A percentile compares a stretch with the other conserved stretches of the same genome.
phyloP scores from a whole-genome alignment of 257 asterid species.

The Fraxinus excelsior region DNA sequence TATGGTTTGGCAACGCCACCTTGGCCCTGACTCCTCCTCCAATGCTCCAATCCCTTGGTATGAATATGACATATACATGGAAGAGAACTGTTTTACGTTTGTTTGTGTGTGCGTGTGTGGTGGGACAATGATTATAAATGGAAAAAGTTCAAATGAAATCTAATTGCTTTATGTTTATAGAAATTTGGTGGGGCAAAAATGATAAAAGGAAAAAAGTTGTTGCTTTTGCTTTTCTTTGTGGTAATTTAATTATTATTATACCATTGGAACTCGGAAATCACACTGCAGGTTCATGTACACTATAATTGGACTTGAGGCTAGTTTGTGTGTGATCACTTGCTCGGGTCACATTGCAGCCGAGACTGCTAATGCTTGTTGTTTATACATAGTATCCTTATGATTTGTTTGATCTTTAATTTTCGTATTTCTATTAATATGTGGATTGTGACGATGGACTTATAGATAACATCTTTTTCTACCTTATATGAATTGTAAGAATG shows the following conservation, averaged over 20 bases:
- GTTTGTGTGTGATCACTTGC: slow-evolving; percentile 52
- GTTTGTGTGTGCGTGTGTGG: background rate
- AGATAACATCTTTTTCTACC: background rate
- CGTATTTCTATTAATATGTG: background rate
- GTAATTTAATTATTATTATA: background rate
- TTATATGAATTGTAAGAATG: background rate
- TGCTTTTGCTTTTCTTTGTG: background rate
- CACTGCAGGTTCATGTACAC: slow-evolving; percentile 63
- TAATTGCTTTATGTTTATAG: slow-evolving; percentile 1
- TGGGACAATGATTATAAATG: background rate
- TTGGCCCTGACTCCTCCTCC: slow-evolving; percentile 32
- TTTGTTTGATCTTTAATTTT: background rate
- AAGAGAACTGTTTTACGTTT: background rate
- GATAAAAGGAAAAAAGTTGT: background rate
- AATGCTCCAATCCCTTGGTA: slow-evolving; percentile 72
- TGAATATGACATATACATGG: background rate
- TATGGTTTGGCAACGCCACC: slow-evolving; percentile 66
- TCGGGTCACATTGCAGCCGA: slow-evolving; percentile 73
- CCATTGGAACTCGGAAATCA: background rate
- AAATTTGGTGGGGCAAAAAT: background rate
- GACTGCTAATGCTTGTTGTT: slow-evolving; percentile 67
- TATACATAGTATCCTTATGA: slow-evolving; percentile 60
- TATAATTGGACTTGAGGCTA: slow-evolving; percentile 54
- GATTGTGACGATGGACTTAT: background rate
- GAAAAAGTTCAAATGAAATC: background rate